These are phyloP conservation scores for Paracoccidioides lutzii DNA, from an alignment of 2,329 filamentous ascomycete genomes.

Conservation along the genomic window DNA sequence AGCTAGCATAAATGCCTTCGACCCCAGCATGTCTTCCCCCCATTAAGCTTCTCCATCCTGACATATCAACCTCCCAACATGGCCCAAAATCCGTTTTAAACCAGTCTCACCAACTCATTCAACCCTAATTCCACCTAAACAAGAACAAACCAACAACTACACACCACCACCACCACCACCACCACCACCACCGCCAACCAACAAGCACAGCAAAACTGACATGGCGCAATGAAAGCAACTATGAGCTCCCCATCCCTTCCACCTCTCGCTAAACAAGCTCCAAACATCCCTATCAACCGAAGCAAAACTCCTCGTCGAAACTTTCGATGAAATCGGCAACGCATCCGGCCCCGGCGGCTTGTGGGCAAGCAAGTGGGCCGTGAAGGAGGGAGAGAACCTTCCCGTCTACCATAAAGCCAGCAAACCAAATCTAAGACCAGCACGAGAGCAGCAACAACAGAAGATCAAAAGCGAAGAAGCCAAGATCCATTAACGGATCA, in stretches of 20 bases:
- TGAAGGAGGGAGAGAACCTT: background rate
- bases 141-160: background rate
- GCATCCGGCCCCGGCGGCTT: conserved; percentile 5
- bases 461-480: no score
- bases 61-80: no score
- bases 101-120: no score
- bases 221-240: background rate
- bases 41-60: no score
- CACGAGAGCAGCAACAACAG: background rate
- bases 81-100: no score
- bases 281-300: background rate
- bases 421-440: background rate
- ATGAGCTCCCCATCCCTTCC: background rate
- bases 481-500: no score
- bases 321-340: conserved; percentile 8
- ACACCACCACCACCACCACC: background rate
- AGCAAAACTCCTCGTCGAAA: conserved; percentile 3
- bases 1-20: no score
- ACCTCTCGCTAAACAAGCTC: background rate
- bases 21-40: no score
- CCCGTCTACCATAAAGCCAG: background rate
- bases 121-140: no score
- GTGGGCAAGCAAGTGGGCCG: conserved; percentile 9
- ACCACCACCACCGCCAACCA: background rate
- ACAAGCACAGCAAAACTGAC: background rate